Evolutionary conservation across 805 yeast species (phyloP).

Genomic region (Lipomyces anomalus): DNA sequence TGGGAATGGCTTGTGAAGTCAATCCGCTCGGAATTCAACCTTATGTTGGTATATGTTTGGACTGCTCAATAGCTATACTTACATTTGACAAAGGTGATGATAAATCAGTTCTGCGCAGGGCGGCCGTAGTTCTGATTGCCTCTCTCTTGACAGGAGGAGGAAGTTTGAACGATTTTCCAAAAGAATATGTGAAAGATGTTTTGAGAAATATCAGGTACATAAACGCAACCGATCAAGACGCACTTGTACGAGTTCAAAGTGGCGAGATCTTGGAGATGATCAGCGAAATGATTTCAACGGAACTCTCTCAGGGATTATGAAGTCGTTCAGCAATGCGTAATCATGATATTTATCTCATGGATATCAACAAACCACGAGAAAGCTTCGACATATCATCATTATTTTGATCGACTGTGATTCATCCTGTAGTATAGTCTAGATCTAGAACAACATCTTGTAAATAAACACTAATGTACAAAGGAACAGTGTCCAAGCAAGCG

Average conservation of each 20-base stretch:
- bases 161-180: constrained; percentile 28
- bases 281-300: constrained; percentile 19
- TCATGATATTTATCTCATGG: too few species aligned
- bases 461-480: too few species aligned
- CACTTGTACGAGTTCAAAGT: constrained; percentile 32
- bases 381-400: too few species aligned
- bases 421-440: too few species aligned
- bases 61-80: constrained; percentile 50
- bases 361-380: too few species aligned
- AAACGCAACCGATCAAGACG: constrained; percentile 30
- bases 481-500: too few species aligned
- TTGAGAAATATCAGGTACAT: constrained; percentile 19
- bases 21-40: constrained; percentile 50
- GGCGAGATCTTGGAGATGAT: constrained; percentile 23
- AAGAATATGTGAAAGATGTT: constrained; percentile 26
- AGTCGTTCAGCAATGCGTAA: too few species aligned
- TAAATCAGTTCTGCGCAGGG: constrained; percentile 52
- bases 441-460: too few species aligned
- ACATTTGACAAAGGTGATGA: constrained; percentile 34
- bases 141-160: constrained; percentile 31
- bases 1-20: constrained; percentile 63
- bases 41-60: constrained; percentile 54
- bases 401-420: too few species aligned
- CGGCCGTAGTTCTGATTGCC: constrained; percentile 61
- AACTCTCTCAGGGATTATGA: too few species aligned